Base-by-base conservation (phyloP, 768 basidiomycete species). In the Candolleomyces eurysporus region DNA sequence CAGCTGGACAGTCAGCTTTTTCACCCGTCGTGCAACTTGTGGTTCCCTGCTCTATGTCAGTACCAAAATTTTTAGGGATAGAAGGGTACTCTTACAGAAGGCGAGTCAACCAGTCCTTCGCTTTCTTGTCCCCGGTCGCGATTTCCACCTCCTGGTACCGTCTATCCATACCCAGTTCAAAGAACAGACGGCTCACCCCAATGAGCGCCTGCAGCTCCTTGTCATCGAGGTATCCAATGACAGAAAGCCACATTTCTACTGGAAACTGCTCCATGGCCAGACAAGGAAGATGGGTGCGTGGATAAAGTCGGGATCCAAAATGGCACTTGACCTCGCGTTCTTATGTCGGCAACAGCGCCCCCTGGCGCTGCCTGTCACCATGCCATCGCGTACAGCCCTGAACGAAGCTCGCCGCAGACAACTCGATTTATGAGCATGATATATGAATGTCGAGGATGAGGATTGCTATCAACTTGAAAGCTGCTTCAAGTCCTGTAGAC, bases 111-210 rank as follows among this genome's bases (percentile, higher is more conserved):
- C 13, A 46, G 3, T 4, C 5, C 5, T 31, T 26, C 9, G 40
- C 31, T 17, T 31, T n/a, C 21, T 17, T 30, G 11, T 40, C 51
- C 1, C 49, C 50, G 8, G 32, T 54, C 16, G 54, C 51, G 14
- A 61, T 16, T 10, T 21, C 42, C 9, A 63, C 7, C 26, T 63
- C 59, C 4, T 26, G 8, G 59, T 64, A 64, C 30, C 52, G 40
- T 22, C 45, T 40, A 46, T 61, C 48, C 60, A 64, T 61, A 6
- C 60, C 63, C 3, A 58, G 32, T 13, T 61, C 42, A 42, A 58
- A 64, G 26, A 64, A 58, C 60, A 58, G 54, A 2, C 54, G 52
- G 45, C 61, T 64, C 5, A 64, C 36, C 19, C 63, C 63, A 22
- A 64, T 61, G 36, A 61, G 8, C 4, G 52, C 57, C 8, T 48